A percentile compares a stretch with the other conserved stretches of the same genome.
These are phyloP conservation scores for Fomitopsis pulvina DNA, from an alignment of 768 basidiomycete genomes.

Conservation along the genomic window DNA sequence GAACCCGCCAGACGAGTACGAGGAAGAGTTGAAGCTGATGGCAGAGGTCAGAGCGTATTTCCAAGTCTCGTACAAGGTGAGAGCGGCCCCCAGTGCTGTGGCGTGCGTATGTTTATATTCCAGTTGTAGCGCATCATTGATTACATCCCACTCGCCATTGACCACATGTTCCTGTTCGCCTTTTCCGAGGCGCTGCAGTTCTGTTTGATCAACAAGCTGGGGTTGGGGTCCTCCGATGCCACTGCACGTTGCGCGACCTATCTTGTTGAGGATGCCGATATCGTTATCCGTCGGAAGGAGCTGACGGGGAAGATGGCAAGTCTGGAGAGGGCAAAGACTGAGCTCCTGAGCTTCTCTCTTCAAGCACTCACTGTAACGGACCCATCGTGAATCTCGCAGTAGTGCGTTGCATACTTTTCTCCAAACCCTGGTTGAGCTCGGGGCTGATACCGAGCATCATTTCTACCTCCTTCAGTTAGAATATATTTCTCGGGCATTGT, in stretches of 20 bases:
- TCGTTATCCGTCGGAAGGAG: constrained; percentile 28
- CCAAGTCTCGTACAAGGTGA: constrained; percentile 43
- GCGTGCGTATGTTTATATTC: background rate
- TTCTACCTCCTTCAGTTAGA: too few relatives aligned
- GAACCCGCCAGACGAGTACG: constrained; percentile 44
- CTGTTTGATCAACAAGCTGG: constrained; percentile 30
- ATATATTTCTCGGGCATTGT: too few relatives aligned
- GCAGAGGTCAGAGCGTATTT: constrained; percentile 68
- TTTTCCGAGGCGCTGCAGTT: constrained; percentile 25
- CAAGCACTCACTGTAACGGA: too few relatives aligned
- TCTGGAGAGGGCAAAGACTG: constrained; percentile 34
- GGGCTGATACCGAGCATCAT: too few relatives aligned
- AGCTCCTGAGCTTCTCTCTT: constrained; percentile 29
- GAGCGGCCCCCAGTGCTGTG: background rate
- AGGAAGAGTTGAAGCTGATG: constrained; percentile 57
- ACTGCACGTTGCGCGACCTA: constrained; percentile 33
- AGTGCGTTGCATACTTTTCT: too few relatives aligned
- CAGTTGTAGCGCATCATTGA: constrained; percentile 42
- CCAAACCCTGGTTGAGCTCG: too few relatives aligned
- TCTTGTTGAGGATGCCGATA: constrained; percentile 39
- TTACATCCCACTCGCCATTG: constrained; percentile 49
- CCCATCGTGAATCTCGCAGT: too few relatives aligned
- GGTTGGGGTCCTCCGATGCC: constrained; percentile 28
- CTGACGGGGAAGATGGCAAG: constrained; percentile 27
- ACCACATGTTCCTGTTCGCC: constrained; percentile 33